Evolutionary conservation across 805 yeast genomes (phyloP).

Genomic region (Scheffersomyces coipomensis): DNA sequence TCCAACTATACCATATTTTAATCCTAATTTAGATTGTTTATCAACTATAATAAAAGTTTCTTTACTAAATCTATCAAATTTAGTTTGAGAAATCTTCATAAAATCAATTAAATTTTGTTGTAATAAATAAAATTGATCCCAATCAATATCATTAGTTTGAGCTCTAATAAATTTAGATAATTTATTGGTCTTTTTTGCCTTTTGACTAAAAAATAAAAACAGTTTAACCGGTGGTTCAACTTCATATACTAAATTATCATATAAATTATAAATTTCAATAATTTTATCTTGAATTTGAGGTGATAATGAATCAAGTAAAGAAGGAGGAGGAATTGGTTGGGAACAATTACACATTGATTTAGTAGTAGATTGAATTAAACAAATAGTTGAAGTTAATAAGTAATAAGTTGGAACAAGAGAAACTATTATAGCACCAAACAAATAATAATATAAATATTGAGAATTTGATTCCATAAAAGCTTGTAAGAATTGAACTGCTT

Average conservation of each 20-base stretch:
- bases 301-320: background rate
- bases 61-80: too few species aligned
- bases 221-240: background rate
- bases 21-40: background rate
- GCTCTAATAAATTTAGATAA: background rate
- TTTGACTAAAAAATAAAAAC: constrained; percentile 2
- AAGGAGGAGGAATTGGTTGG: background rate
- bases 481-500: constrained; percentile 4
- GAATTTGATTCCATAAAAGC: constrained; percentile 13
- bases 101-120: too few species aligned
- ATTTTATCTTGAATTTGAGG: background rate
- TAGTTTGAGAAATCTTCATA: too few species aligned
- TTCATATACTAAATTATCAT: constrained; percentile 11
- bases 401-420: background rate
- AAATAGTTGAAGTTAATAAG: background rate
- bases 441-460: constrained; percentile 14
- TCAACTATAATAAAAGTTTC: too few species aligned
- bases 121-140: too few species aligned
- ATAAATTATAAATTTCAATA: constrained; percentile 5
- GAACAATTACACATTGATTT: background rate
- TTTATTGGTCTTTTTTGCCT: constrained; percentile 2
- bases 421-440: constrained; percentile 2
- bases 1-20: background rate
- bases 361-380: background rate
- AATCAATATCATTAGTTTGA: too few species aligned